phyloP scores from a whole-genome alignment of 1,139 yeast species.

The Taphrina populina region DNA sequence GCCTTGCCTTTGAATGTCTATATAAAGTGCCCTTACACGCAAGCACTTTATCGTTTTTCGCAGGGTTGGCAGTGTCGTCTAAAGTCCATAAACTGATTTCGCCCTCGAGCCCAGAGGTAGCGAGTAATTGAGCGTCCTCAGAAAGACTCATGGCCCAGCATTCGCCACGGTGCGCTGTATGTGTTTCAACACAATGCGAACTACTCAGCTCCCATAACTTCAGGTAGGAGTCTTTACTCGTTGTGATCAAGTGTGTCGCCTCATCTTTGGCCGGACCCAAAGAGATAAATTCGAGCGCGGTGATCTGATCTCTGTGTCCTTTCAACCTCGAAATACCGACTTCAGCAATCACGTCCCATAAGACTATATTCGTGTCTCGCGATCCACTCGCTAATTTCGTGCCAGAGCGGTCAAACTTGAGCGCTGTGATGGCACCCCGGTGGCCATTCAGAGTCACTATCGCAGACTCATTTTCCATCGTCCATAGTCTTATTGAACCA shows the following conservation, averaged over 20 bases:
- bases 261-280: constrained; percentile 40
- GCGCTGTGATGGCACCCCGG: constrained; percentile 65
- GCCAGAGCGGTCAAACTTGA: constrained; percentile 74
- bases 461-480: constrained; percentile 71
- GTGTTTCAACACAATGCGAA: constrained; percentile 91
- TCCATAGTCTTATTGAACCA: constrained; percentile 93
- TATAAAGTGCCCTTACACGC: constrained; percentile 65
- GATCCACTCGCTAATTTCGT: constrained; percentile 86
- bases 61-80: constrained; percentile 47
- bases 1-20: constrained; percentile 76
- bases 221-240: constrained; percentile 84
- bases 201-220: constrained; percentile 90
- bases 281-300: constrained; percentile 59
- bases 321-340: constrained; percentile 80
- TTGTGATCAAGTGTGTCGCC: constrained; percentile 59
- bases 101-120: constrained; percentile 77
- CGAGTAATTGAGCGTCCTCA: constrained; percentile 40
- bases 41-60: constrained; percentile 51
- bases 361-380: constrained; percentile 72
- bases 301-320: constrained; percentile 87
- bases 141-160: constrained; percentile 77
- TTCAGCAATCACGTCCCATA: constrained; percentile 96
- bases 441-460: constrained; percentile 85
- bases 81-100: constrained; percentile 82
- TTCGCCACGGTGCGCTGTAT: constrained; percentile 88